Evolutionary conservation across 2,329 filamentous ascomycete genomes (phyloP).

Genomic region (Metarhizium brunneum): DNA sequence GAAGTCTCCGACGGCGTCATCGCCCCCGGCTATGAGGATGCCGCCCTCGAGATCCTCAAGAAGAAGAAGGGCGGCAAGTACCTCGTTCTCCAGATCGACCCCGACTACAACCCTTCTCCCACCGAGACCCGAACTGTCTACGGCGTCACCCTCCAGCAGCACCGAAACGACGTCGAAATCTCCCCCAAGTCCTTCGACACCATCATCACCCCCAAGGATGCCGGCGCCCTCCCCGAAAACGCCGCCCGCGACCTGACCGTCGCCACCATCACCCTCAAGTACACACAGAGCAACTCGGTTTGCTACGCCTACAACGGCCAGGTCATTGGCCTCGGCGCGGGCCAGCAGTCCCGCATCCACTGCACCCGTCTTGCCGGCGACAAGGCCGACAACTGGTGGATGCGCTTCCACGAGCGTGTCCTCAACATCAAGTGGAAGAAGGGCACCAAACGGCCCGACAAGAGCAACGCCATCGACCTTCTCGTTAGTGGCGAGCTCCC

Average conservation of each 20-base stretch:
- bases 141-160: slow-evolving; percentile 79
- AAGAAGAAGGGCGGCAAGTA: slow-evolving; percentile 99
- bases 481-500: slow-evolving; percentile 87
- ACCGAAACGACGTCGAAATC: slow-evolving; percentile 87
- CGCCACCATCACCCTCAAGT: slow-evolving; percentile 95
- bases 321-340: slow-evolving; percentile 86
- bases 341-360: slow-evolving; percentile 96
- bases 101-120: slow-evolving; percentile 70
- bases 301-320: slow-evolving; percentile 95
- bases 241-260: slow-evolving; percentile 87
- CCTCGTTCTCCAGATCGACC: slow-evolving; percentile 90
- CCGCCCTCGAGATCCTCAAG: slow-evolving; percentile 80
- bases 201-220: slow-evolving; percentile 79
- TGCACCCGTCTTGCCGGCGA: slow-evolving; percentile 95
- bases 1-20: slow-evolving; percentile 97
- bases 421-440: slow-evolving; percentile 93
- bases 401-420: slow-evolving; percentile 90
- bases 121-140: slow-evolving; percentile 83
- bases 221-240: slow-evolving; percentile 60
- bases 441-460: slow-evolving; percentile 91
- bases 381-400: slow-evolving; percentile 99
- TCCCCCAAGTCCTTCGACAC: slow-evolving; percentile 75
- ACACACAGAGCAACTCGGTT: slow-evolving; percentile 98
- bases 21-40: slow-evolving; percentile 75
- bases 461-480: slow-evolving; percentile 96